phyloP scores from a whole-genome alignment of 257 asterid genomes.

The Lycium ferocissimum region DNA sequence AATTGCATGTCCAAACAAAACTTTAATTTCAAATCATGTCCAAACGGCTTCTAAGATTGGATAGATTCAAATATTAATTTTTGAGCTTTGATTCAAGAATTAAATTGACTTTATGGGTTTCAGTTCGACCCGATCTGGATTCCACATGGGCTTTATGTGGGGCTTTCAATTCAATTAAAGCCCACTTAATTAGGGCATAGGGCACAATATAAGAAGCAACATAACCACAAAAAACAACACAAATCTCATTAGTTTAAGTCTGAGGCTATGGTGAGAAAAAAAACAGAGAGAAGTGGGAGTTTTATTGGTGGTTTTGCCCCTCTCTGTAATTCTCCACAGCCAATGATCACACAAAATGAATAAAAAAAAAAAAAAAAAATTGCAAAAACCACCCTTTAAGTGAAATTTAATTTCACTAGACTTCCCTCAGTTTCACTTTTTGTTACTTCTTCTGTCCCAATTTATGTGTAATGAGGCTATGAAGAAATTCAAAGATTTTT shows the following conservation, averaged over 20 bases:
- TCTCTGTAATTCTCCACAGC: conserved; percentile 31
- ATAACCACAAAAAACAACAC: neutral
- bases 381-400: neutral
- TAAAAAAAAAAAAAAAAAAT: neutral
- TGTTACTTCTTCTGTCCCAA: neutral
- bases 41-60: too few species aligned
- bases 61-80: too few species aligned
- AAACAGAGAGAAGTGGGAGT: conserved; percentile 30
- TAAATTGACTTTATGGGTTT: too few species aligned
- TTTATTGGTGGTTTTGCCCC: conserved; percentile 54
- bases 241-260: conserved; percentile 33
- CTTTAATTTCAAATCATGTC: too few species aligned
- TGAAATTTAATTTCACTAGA: too few species aligned
- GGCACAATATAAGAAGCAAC: neutral
- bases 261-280: conserved; percentile 29
- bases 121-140: too few species aligned
- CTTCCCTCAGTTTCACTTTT: neutral
- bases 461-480: neutral
- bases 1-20: too few species aligned
- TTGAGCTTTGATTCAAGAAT: too few species aligned
- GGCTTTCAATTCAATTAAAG: conserved; percentile 6
- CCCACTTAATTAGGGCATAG: conserved; percentile 18
- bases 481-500: neutral
- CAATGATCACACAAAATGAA: conserved; percentile 33
- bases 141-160: neutral